Base-by-base conservation (phyloP, 1,284 basidiomycete genomes). In the Ganoderma meredithae region DNA sequence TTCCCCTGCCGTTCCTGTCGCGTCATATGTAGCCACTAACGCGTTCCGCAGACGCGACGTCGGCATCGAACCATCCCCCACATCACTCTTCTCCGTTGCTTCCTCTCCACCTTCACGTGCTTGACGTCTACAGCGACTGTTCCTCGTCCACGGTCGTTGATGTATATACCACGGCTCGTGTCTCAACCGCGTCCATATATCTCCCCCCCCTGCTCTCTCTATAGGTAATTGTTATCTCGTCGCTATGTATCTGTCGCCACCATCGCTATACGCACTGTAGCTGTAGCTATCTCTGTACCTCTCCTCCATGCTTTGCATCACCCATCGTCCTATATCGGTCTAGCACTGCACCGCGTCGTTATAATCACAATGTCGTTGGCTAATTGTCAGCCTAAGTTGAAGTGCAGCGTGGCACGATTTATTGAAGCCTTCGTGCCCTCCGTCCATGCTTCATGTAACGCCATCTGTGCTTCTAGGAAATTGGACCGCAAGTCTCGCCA, bases 221-320 rank as follows among this genome's bases (percentile, higher is more conserved):
- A 31, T 33, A 55, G 13, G 44, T 17, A 47, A 22, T 22, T 47
- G 52, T 27, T 31, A 7, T 55, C 52, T 2, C 31, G 3, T 55
- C 22, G 52, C 52, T 55, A 1, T 55, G 27, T 33, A 55, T 31
- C 52, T 27, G 27, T 19, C 3, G 6, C 25, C 17, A 19, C 4
- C 52, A 55, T 55, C 27, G 52, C 27, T 33, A 55, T 55, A 55
- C 52, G 31, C 25, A 49, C 47, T 55, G 27, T 55, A 17, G 31
- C 47, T 55, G 27, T 55, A 17, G 31, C 27, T 22, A 13, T 55
- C 22, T 49, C 22, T 49, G 47, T 25, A 49, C 5, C 47, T 3
- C 22, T 13, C 47, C 12, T 17, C 22, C 47, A 49, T 49, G 47
- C 22, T 49, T 49, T 49, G 10, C 2, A 25, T 25, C 47, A 25